Conservation (phyloP, 2,329 filamentous ascomycete genomes). For the Ceratocystis cubensis region DNA sequence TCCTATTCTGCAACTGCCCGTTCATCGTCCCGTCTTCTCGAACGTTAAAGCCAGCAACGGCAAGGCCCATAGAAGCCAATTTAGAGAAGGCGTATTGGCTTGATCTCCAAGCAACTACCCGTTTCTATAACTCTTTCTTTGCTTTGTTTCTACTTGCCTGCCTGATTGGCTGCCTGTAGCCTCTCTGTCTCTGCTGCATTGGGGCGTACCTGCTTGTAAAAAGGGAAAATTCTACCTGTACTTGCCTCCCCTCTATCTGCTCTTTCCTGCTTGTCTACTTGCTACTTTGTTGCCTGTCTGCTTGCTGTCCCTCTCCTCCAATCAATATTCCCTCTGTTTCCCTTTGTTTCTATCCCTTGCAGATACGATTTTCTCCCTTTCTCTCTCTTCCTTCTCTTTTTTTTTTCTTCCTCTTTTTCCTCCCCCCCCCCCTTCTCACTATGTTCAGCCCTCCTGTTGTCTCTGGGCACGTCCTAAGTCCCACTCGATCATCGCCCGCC, state of each 20-base stretch:
- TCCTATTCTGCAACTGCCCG: not conserved
- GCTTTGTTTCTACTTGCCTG: not conserved
- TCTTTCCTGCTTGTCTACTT: not conserved
- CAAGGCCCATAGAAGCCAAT: not conserved
- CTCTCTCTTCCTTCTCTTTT: not conserved
- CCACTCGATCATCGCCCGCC: slow-evolving; percentile 27
- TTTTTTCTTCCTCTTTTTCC: not conserved
- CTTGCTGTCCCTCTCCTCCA: not conserved
- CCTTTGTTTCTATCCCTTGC: slow-evolving; percentile 9
- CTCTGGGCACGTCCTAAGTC: slow-evolving; percentile 27
- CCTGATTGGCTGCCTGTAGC: not conserved
- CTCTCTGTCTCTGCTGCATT: not conserved
- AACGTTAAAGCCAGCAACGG: not conserved
- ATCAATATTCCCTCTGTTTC: slow-evolving; percentile 2
- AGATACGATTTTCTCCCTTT: not conserved
- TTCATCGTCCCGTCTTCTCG: not conserved
- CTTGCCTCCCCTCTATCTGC: not conserved
- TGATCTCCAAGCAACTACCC: not conserved
- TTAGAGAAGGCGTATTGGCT: not conserved
- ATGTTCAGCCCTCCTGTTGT: slow-evolving; percentile 36
- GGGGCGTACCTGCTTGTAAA: too few relatives aligned
- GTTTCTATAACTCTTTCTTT: not conserved
- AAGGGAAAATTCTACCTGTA: not conserved
- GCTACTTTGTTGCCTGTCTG: not conserved
- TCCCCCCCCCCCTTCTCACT: slow-evolving; percentile 4